These are phyloP conservation scores for Prunus mongolica DNA, from an alignment of 306 rosid species.

Conservation along the genomic window DNA sequence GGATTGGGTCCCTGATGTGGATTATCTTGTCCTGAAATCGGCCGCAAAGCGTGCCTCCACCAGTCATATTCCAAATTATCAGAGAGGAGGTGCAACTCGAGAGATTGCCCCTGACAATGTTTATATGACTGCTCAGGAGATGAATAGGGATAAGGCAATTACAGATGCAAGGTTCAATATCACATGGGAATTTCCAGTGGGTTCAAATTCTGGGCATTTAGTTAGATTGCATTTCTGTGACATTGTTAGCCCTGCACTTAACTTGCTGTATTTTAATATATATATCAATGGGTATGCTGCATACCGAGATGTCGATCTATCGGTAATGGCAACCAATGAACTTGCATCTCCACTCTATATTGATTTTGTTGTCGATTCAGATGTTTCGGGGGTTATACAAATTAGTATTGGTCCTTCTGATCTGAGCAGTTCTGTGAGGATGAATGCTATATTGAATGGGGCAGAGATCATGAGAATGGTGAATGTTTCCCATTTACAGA, in stretches of 20 bases:
- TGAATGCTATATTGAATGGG: constrained; percentile 89
- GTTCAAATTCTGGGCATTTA: constrained; percentile 38
- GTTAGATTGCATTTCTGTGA: constrained; percentile 93
- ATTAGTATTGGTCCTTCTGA: constrained; percentile 90
- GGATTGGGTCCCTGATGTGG: constrained; percentile 88
- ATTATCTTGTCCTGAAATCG: constrained; percentile 54
- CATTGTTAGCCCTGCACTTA: constrained; percentile 65
- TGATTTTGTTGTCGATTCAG: constrained; percentile 74
- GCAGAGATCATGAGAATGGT: constrained; percentile 93
- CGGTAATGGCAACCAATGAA: constrained; percentile 44
- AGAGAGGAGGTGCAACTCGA: constrained; percentile 54
- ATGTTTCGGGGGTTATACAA: constrained; percentile 47
- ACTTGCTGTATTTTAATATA: constrained; percentile 71
- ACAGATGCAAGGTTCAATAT: constrained; percentile 57
- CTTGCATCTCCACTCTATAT: constrained; percentile 73
- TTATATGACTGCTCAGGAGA: constrained; percentile 86
- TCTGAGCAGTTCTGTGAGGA: constrained; percentile 53
- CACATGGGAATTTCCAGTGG: constrained; percentile 77
- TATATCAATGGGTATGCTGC: constrained; percentile 76
- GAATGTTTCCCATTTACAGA: constrained; percentile 20
- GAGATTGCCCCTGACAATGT: constrained; percentile 85
- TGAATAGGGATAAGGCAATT: constrained; percentile 58
- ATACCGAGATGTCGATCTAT: constrained; percentile 74
- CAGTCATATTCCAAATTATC: constrained; percentile 59
- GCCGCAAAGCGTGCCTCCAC: constrained; percentile 61